These are phyloP conservation scores for Meredithiella fracta DNA, from an alignment of 2,329 filamentous ascomycete species.

Conservation along the genomic window DNA sequence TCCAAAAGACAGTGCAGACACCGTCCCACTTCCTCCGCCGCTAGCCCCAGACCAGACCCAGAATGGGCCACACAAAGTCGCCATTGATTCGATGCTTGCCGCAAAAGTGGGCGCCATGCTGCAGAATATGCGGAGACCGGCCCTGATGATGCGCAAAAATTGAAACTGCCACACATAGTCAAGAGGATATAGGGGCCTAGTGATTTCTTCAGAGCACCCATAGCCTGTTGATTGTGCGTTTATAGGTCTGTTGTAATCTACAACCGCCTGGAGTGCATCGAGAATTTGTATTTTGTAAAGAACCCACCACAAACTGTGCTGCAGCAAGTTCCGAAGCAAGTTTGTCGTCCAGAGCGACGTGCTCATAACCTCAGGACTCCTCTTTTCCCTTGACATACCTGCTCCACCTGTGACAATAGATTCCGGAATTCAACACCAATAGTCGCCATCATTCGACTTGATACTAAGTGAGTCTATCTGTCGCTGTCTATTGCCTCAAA, in stretches of 20 bases:
- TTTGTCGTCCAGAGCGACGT: neutral
- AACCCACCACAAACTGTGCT: neutral
- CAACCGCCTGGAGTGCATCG: neutral
- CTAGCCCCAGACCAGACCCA: constrained; percentile 6
- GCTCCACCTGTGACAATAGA: neutral
- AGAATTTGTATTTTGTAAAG: neutral
- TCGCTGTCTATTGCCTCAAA: neutral
- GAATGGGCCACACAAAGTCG: constrained; percentile 13
- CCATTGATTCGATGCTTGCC: constrained; percentile 5
- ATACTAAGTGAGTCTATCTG: neutral
- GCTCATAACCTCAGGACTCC: neutral
- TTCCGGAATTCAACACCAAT: neutral
- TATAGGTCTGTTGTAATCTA: neutral
- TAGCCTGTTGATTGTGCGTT: neutral
- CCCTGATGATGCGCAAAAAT: neutral
- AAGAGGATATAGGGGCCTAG: neutral
- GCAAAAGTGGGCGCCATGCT: constrained; percentile 9
- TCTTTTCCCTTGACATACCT: neutral
- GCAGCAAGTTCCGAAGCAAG: neutral
- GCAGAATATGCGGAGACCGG: neutral
- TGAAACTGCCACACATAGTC: neutral
- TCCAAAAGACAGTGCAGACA: constrained; percentile 13
- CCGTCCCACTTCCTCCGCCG: constrained; percentile 8
- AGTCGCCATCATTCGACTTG: neutral
- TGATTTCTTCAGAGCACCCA: neutral